Percentiles rank a stretch among this genome's conserved stretches.
Evolutionary conservation across 2,329 filamentous ascomycete species (phyloP).

Genomic region (Penicillium sp.): DNA sequence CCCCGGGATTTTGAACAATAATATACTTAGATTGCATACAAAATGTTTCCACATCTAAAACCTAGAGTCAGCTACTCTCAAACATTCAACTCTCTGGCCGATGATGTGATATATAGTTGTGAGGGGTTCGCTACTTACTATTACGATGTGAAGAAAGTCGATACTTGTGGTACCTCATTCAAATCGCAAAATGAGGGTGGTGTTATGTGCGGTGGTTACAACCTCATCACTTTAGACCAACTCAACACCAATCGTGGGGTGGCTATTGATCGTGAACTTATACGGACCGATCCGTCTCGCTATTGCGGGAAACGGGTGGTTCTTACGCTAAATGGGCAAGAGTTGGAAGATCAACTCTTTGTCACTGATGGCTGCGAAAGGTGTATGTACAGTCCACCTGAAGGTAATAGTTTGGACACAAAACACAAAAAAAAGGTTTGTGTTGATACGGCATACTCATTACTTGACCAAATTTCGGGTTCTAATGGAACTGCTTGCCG

Average conservation of each 20-base stretch:
- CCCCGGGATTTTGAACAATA: no score
- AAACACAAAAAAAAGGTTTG: background rate
- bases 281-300: constrained; percentile 5
- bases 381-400: constrained; percentile 7
- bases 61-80: no score
- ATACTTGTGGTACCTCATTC: constrained; percentile 10
- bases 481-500: constrained; percentile 5
- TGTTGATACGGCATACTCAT: background rate
- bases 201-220: constrained; percentile 8
- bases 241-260: constrained; percentile 15
- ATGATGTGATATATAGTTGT: background rate
- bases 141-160: constrained; percentile 10
- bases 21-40: no score
- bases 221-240: constrained; percentile 5
- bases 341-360: constrained; percentile 11
- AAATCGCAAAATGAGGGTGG: constrained; percentile 8
- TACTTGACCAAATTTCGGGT: constrained; percentile 2
- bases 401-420: background rate
- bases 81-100: no score
- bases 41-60: no score
- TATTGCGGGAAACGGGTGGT: constrained; percentile 14
- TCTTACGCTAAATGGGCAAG: constrained; percentile 10
- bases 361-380: constrained; percentile 13
- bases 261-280: constrained; percentile 15
- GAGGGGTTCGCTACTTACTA: constrained; percentile 14